Evolutionary conservation across 1,284 basidiomycete genomes (phyloP).

Genomic region (Cronartium ribicola): DNA sequence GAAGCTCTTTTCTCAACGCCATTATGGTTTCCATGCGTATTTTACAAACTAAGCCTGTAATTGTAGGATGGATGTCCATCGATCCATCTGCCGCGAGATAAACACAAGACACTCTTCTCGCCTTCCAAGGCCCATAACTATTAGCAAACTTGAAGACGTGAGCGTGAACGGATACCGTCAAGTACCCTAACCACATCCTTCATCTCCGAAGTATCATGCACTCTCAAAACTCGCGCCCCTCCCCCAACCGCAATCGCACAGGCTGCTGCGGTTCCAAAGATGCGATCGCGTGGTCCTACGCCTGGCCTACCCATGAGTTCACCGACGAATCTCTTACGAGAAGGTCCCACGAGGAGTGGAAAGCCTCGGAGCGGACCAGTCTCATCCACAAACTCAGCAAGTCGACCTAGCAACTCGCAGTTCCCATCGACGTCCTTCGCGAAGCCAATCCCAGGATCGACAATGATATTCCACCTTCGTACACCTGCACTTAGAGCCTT

Average conservation of each 20-base stretch:
- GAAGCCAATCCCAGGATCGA: constrained; percentile 93
- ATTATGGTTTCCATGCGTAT: too few species aligned
- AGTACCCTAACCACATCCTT: constrained; percentile 60
- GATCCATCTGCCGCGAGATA: too few species aligned
- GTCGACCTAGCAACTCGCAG: constrained; percentile 53
- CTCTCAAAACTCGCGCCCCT: constrained; percentile 62
- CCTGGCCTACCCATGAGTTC: constrained; percentile 50
- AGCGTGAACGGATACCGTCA: constrained; percentile 53
- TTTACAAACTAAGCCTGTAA: too few species aligned
- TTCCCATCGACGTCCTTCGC: constrained; percentile 80
- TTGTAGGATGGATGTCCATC: too few species aligned
- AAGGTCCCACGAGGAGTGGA: constrained; percentile 72
- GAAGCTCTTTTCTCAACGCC: too few species aligned
- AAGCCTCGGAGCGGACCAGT: constrained; percentile 58
- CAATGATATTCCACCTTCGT: constrained; percentile 80
- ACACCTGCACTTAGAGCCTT: constrained; percentile 72
- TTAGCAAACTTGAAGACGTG: not conserved
- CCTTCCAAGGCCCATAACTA: too few species aligned
- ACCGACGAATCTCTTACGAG: constrained; percentile 78
- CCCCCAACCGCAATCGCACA: constrained; percentile 6
- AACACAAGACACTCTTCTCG: too few species aligned
- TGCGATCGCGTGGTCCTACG: constrained; percentile 50
- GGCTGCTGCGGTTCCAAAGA: constrained; percentile 22
- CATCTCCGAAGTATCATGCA: constrained; percentile 76
- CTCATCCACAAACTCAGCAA: constrained; percentile 45